These are phyloP conservation scores for Chytridium lagenaria DNA, from an alignment of 371 early-diverging fungal species.

Conservation along the genomic window DNA sequence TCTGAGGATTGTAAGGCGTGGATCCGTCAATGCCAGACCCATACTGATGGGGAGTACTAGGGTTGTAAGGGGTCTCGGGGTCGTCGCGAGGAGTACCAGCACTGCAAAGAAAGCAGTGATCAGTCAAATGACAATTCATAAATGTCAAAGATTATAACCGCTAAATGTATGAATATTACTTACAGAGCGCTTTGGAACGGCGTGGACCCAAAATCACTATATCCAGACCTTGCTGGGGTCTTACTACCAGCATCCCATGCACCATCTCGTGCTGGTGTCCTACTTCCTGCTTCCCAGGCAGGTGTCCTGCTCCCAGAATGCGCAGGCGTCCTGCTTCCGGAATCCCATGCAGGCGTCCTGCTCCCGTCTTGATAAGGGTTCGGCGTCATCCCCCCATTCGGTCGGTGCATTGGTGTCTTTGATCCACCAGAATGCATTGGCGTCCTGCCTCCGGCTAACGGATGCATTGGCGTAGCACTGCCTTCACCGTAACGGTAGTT, in stretches of 20 bases:
- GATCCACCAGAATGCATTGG: constrained; percentile 75
- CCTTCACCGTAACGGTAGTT: constrained; percentile 32
- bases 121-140: not conserved
- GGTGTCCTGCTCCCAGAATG: constrained; percentile 44
- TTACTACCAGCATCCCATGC: constrained; percentile 48
- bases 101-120: not conserved
- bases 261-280: constrained; percentile 45
- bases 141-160: not conserved
- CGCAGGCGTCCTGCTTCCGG: constrained; percentile 68
- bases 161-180: not conserved
- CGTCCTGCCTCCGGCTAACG: constrained; percentile 65
- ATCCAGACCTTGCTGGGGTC: constrained; percentile 34
- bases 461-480: constrained; percentile 34
- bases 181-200: constrained; percentile 17
- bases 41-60: constrained; percentile 37
- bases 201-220: constrained; percentile 5
- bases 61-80: constrained; percentile 44
- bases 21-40: constrained; percentile 11
- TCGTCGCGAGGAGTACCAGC: constrained; percentile 3
- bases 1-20: constrained; percentile 35
- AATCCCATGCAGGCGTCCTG: constrained; percentile 80
- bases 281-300: constrained; percentile 42
- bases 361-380: constrained; percentile 63
- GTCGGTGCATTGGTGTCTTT: constrained; percentile 57
- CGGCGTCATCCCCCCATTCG: constrained; percentile 62